These are phyloP conservation scores for Grigorovia yakushimaensis DNA, from an alignment of 805 yeast genomes.

Conservation along the genomic window DNA sequence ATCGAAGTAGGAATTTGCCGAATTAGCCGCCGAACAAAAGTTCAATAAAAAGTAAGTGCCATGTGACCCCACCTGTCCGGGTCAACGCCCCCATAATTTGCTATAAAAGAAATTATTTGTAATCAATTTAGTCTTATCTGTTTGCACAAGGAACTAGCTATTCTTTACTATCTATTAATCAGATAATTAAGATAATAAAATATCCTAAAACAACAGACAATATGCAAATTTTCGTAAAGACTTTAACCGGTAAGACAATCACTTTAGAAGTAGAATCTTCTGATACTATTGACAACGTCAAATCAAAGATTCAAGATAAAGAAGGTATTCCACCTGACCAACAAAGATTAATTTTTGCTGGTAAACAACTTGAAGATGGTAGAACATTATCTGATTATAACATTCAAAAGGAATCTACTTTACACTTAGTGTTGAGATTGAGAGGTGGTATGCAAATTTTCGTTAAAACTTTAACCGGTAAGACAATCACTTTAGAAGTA, in stretches of 20 bases:
- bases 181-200: background rate
- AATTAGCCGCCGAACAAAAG: background rate
- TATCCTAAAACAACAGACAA: background rate
- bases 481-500: slow-evolving; percentile 90
- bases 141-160: background rate
- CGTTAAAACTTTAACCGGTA: slow-evolving; percentile 96
- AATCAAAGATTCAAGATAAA: slow-evolving; percentile 91
- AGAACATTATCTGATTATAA: slow-evolving; percentile 90
- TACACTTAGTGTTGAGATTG: slow-evolving; percentile 75
- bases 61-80: background rate
- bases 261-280: slow-evolving; percentile 83
- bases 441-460: slow-evolving; percentile 90
- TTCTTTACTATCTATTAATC: background rate
- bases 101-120: background rate
- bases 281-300: slow-evolving; percentile 91
- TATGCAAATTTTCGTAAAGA: slow-evolving; percentile 88
- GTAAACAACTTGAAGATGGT: slow-evolving; percentile 94
- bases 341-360: slow-evolving; percentile 90
- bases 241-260: slow-evolving; percentile 83
- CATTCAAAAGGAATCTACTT: slow-evolving; percentile 88
- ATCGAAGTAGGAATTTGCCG: background rate
- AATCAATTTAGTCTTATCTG: background rate
- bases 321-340: slow-evolving; percentile 97
- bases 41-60: background rate
- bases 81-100: background rate